These are phyloP conservation scores for Combretum micranthum DNA, from an alignment of 345 rosid genomes.

Conservation along the genomic window DNA sequence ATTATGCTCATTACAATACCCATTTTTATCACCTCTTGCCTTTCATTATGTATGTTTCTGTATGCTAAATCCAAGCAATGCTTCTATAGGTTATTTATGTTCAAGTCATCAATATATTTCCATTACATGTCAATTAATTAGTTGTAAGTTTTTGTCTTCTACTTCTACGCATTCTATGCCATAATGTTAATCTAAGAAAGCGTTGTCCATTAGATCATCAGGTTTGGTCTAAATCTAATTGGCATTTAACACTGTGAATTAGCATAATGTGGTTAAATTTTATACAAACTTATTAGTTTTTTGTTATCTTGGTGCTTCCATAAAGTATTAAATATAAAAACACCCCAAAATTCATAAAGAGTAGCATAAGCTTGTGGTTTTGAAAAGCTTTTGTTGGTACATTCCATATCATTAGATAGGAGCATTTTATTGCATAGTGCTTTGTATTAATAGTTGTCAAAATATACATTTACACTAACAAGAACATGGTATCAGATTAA, in stretches of 20 bases:
- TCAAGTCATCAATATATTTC: conserved; percentile 44
- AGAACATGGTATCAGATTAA: too few species aligned
- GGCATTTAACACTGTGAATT: too few species aligned
- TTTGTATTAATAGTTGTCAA: too few species aligned
- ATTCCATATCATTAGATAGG: too few species aligned
- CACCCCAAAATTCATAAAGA: conserved; percentile 24
- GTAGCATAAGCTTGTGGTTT: conserved; percentile 11
- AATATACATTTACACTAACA: too few species aligned
- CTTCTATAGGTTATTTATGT: conserved; percentile 38
- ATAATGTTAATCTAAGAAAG: too few species aligned
- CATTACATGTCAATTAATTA: conserved; percentile 67
- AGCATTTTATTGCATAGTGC: too few species aligned
- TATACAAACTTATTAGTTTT: too few species aligned
- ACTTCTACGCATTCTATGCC: conserved; percentile 90
- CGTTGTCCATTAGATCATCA: too few species aligned
- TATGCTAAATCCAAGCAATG: conserved; percentile 64
- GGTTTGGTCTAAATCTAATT: too few species aligned
- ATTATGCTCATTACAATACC: conserved; percentile 64
- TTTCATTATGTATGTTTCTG: conserved; percentile 60
- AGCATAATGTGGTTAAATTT: too few species aligned
- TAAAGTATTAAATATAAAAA: neutral
- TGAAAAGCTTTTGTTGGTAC: too few species aligned
- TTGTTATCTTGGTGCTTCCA: neutral
- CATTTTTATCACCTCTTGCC: conserved; percentile 56
- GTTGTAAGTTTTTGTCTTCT: conserved; percentile 77